Evolutionary conservation across 1,284 basidiomycete genomes (phyloP).

Genomic region (Taiwanofungus camphoratus): DNA sequence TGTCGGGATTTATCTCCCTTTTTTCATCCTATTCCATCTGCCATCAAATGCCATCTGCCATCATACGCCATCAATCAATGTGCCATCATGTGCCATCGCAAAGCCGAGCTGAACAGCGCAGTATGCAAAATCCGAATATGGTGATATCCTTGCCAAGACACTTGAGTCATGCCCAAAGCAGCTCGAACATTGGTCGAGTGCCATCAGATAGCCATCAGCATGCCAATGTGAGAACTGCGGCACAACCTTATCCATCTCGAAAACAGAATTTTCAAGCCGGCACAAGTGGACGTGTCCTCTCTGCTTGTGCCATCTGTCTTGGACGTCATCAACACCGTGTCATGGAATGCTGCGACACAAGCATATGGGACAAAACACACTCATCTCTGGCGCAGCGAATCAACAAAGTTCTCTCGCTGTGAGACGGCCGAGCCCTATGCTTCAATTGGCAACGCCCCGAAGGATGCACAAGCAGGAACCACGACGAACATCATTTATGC

Average conservation of each 20-base stretch:
- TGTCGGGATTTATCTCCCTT: background rate
- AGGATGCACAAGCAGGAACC: slow-evolving; percentile 10
- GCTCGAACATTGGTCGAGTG: background rate
- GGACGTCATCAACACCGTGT: slow-evolving; percentile 16
- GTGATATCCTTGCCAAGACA: too few species aligned
- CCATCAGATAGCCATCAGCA: background rate
- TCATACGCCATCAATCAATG: background rate
- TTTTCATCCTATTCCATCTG: background rate
- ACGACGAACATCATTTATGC: slow-evolving; percentile 19
- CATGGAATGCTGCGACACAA: slow-evolving; percentile 9
- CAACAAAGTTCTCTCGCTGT: slow-evolving; percentile 10
- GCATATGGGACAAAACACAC: slow-evolving; percentile 13
- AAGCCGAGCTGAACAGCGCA: background rate
- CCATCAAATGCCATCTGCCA: background rate
- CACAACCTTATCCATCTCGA: background rate
- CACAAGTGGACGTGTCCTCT: background rate
- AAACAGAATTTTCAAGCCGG: slow-evolving; percentile 5
- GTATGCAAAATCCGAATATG: too few species aligned
- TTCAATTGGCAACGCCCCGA: slow-evolving; percentile 16
- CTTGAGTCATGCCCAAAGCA: background rate
- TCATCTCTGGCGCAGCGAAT: slow-evolving; percentile 1
- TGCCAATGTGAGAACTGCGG: background rate
- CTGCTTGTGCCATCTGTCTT: slow-evolving; percentile 23
- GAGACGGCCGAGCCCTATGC: slow-evolving; percentile 12
- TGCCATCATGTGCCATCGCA: background rate